Percentiles rank a stretch among this genome's conserved stretches.
phyloP scores from a whole-genome alignment of 2,329 filamentous ascomycete species.

The Aureobasidium leucospermi region DNA sequence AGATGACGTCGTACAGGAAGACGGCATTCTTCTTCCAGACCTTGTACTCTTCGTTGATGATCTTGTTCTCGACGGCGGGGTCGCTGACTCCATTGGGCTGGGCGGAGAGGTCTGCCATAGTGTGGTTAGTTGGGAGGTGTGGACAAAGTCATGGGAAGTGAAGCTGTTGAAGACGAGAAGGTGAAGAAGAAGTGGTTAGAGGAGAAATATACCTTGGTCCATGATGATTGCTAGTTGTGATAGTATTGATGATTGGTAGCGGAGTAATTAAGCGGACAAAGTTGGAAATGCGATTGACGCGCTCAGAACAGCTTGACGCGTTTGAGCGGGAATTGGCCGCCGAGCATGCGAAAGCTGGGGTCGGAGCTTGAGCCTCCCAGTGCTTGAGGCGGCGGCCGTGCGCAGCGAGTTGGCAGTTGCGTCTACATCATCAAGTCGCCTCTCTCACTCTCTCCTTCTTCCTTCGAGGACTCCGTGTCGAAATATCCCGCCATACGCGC shows the following conservation, averaged over 20 bases:
- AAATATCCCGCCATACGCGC: slow-evolving; percentile 21
- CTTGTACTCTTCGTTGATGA: slow-evolving; percentile 99
- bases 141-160: not conserved
- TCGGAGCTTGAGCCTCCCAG: not conserved
- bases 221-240: not conserved
- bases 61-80: slow-evolving; percentile 60
- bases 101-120: slow-evolving; percentile 15
- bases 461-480: slow-evolving; percentile 33
- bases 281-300: not conserved
- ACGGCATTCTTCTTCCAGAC: slow-evolving; percentile 99
- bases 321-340: not conserved
- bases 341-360: not conserved
- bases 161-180: not conserved
- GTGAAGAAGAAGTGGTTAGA: not conserved
- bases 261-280: not conserved
- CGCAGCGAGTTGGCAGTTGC: not conserved
- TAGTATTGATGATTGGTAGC: not conserved
- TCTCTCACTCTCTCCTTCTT: slow-evolving; percentile 16
- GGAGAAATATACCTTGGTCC: not conserved
- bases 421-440: slow-evolving; percentile 2
- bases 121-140: not conserved
- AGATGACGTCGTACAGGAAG: slow-evolving; percentile 96
- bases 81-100: slow-evolving; percentile 17
- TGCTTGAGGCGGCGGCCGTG: not conserved
- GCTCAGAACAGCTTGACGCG: not conserved